Percentiles rank a stretch among this genome's conserved stretches.
phyloP scores from a whole-genome alignment of 495 filamentous ascomycete genomes.

The Penicillium diatomitis region DNA sequence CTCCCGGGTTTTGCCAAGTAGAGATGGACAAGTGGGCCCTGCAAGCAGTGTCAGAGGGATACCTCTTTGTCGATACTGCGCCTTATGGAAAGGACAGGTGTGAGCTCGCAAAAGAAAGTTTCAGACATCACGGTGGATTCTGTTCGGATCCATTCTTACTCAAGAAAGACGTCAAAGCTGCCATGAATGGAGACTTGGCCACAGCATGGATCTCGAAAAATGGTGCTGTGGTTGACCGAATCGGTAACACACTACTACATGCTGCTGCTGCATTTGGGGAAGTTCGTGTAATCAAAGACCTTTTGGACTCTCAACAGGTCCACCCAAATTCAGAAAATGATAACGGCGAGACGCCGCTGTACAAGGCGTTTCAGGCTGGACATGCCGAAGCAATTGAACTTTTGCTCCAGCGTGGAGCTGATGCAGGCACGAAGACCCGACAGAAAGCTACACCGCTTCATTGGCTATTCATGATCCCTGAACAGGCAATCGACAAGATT shows the following conservation, averaged over 20 bases:
- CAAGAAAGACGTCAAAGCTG: constrained; percentile 7
- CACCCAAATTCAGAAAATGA: constrained; percentile 12
- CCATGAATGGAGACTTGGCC: neutral
- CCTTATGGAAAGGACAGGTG: neutral
- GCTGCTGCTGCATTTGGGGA: constrained; percentile 16
- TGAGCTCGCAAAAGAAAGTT: constrained; percentile 7
- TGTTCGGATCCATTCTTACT: constrained; percentile 10
- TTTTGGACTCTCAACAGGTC: constrained; percentile 6
- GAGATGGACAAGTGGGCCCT: constrained; percentile 7
- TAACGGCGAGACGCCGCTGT: constrained; percentile 18
- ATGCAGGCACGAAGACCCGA: constrained; percentile 6
- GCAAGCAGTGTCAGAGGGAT: constrained; percentile 11
- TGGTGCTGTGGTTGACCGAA: constrained; percentile 9
- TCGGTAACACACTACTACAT: constrained; percentile 18
- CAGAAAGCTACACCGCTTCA: constrained; percentile 14
- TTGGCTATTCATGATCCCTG: constrained; percentile 5
- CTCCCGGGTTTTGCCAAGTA: constrained; percentile 1
- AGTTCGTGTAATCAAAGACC: constrained; percentile 3
- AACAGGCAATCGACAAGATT: neutral
- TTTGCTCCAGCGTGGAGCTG: constrained; percentile 13
- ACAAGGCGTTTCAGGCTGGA: constrained; percentile 22
- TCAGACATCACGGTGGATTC: constrained; percentile 14
- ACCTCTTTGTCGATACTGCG: constrained; percentile 3
- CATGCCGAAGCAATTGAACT: constrained; percentile 10
- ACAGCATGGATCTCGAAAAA: constrained; percentile 3